Percentiles rank a stretch among this genome's conserved stretches.
Evolutionary conservation across 352 stramenopile species (phyloP).

Genomic region (Phytophthora fragariaefolia): DNA sequence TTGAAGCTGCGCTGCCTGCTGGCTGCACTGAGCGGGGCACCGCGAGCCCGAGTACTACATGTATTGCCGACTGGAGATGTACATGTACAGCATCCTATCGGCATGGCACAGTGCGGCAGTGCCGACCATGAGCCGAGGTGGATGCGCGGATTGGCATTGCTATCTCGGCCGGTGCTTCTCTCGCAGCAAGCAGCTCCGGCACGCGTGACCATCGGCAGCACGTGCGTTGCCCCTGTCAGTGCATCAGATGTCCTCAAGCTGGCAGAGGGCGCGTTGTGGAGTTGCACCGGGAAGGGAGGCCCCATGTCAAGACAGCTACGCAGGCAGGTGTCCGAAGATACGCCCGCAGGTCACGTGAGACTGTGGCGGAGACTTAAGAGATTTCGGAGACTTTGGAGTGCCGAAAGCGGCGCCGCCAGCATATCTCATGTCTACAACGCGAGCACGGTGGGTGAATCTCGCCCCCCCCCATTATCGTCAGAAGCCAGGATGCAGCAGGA

Average conservation of each 20-base stretch:
- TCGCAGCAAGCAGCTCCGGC: not conserved
- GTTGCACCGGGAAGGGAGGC: slow-evolving; percentile 11
- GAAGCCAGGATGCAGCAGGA: slow-evolving; percentile 15
- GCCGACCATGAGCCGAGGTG: too few species aligned
- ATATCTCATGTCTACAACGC: not conserved
- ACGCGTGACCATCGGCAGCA: slow-evolving; percentile 10
- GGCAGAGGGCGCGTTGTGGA: slow-evolving; percentile 22
- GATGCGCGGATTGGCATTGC: not conserved
- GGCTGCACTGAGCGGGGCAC: not conserved
- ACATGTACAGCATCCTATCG: too few species aligned
- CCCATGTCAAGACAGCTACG: not conserved
- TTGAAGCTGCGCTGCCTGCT: slow-evolving; percentile 6
- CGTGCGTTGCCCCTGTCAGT: slow-evolving; percentile 15
- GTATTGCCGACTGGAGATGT: too few species aligned
- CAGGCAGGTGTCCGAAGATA: not conserved
- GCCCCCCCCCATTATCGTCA: slow-evolving; percentile 9
- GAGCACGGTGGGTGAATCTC: slow-evolving; percentile 3
- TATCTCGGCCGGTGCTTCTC: slow-evolving; percentile 20
- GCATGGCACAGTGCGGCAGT: not conserved
- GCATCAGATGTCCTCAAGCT: slow-evolving; percentile 14
- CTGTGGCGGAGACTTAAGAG: not conserved
- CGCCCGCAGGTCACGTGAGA: not conserved
- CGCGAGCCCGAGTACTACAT: too few species aligned
- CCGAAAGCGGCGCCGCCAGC: not conserved
- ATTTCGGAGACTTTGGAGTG: slow-evolving; percentile 1